phyloP scores from a whole-genome alignment of 192 early-diverging fungal genomes.

The Cetraspora pellucida region DNA sequence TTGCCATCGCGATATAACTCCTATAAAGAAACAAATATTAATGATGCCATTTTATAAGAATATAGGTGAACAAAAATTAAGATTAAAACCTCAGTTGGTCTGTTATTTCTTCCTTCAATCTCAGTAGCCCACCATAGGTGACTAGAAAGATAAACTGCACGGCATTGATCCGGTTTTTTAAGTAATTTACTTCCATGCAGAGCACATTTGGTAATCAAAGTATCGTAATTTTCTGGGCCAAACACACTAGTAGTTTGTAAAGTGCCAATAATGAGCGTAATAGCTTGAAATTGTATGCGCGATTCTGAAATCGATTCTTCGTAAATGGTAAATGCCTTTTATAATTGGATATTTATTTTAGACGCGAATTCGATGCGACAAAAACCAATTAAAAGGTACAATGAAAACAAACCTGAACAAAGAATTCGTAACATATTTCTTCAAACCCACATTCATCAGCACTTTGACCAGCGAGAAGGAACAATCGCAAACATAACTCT shows the following conservation, averaged over 20 bases:
- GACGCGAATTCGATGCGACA: not conserved
- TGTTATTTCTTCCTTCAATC: slow-evolving; percentile 48
- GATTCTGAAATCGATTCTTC: slow-evolving; percentile 96
- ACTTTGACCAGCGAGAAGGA: slow-evolving; percentile 81
- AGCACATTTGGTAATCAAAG: slow-evolving; percentile 87
- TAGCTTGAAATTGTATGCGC: slow-evolving; percentile 85
- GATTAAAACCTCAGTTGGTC: slow-evolving; percentile 12
- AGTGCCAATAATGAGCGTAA: slow-evolving; percentile 85
- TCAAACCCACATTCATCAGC: slow-evolving; percentile 88
- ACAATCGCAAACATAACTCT: slow-evolving; percentile 75
- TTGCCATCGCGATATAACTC: slow-evolving; percentile 84
- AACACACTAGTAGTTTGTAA: slow-evolving; percentile 84
- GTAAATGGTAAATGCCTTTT: slow-evolving; percentile 89
- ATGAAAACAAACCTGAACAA: slow-evolving; percentile 68
- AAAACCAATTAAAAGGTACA: not conserved
- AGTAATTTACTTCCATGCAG: slow-evolving; percentile 89
- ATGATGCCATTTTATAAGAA: not conserved
- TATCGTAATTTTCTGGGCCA: slow-evolving; percentile 91
- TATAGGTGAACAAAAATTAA: not conserved
- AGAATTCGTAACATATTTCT: slow-evolving; percentile 96
- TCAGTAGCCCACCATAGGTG: slow-evolving; percentile 93
- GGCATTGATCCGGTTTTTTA: slow-evolving; percentile 94
- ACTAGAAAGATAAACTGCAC: slow-evolving; percentile 77
- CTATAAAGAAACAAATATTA: slow-evolving; percentile 28
- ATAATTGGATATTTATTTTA: not conserved